A percentile compares a stretch with the other conserved stretches of the same genome.
Conservation (phyloP, 2,329 filamentous ascomycete genomes). For the Plenodomus biglobosus region DNA sequence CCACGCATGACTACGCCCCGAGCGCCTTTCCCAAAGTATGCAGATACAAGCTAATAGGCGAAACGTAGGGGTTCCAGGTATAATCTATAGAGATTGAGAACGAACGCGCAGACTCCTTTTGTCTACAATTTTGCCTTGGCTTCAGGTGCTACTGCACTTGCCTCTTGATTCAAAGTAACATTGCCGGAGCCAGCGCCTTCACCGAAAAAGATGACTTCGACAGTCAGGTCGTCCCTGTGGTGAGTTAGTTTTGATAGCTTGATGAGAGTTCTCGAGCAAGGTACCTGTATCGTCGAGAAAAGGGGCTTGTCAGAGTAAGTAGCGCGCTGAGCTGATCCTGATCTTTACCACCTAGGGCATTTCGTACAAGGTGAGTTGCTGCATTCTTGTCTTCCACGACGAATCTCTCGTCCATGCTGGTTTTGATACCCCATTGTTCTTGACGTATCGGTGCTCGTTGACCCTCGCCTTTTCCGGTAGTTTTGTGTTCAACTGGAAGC, state of each 20-base stretch:
- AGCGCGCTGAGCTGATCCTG: slow-evolving; percentile 91
- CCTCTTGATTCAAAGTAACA: slow-evolving; percentile 82
- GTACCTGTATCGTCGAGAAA: slow-evolving; percentile 86
- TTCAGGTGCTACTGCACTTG: slow-evolving; percentile 63
- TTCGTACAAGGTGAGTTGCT: slow-evolving; percentile 91
- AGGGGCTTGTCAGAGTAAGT: slow-evolving; percentile 87
- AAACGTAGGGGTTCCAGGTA: neutral
- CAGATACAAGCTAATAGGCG: neutral
- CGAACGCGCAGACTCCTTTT: neutral
- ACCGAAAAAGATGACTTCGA: slow-evolving; percentile 98
- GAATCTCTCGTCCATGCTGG: slow-evolving; percentile 76
- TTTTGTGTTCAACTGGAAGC: slow-evolving; percentile 74
- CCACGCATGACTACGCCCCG: neutral
- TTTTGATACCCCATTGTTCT: slow-evolving; percentile 84
- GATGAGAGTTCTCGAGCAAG: slow-evolving; percentile 18
- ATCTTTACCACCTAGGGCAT: slow-evolving; percentile 90
- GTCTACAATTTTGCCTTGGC: slow-evolving; percentile 53
- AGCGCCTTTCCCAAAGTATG: neutral
- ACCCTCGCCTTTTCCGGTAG: slow-evolving; percentile 59
- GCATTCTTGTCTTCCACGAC: slow-evolving; percentile 94
- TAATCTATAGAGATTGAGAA: neutral
- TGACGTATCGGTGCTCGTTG: slow-evolving; percentile 87
- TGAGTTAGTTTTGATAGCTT: slow-evolving; percentile 4
- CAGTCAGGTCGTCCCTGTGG: slow-evolving; percentile 84
- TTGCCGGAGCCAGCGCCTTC: slow-evolving; percentile 74